Evolutionary conservation across 257 asterid species (phyloP), one percentile per base, ranked within the genome.

Genomic region (Ilex asprella): DNA sequence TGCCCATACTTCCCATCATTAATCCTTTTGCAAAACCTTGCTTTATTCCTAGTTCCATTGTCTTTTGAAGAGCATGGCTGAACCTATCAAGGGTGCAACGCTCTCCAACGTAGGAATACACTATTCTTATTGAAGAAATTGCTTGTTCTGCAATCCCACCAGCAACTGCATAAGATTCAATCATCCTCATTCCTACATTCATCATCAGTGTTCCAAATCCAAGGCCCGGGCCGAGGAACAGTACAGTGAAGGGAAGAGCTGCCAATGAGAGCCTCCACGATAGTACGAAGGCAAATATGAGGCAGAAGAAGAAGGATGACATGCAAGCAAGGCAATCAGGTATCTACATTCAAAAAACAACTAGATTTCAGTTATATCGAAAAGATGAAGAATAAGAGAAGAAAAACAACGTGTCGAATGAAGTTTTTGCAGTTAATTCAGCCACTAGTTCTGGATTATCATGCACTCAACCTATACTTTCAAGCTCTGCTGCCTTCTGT

Each of bases 71-170:
- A 7, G 94, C 83, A 10, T 65, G 69, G 69, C 91, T 85, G 78
- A 87, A 87, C 70, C 72, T 87, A 1, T 74, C 82, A 2, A 82
- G 67, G 2, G 94, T 85, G 30, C 79, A 79, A 29, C 63, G 29
- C 82, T 87, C 95, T 1, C 83, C 91, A n/a, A 82, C 91, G 53
- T 85, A 87, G 0, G 95, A 83, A 66, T 87, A 87, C 3, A 85
- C 73, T 0, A 85, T 85, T 67, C 91, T 64, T 62, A 87, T 82
- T 0, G 91, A 82, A 41, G 95, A 87, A 57, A 87, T 77, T 2
- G 95, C 95, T 73, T 87, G 95, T 54, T 87, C 88, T 56, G 91
- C 95, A 29, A 87, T 81, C 5, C 94, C 85, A 2, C 95, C 94
- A 0, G 95, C 87, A 0, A 85, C 75, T 0, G 82, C 87, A n/a